Conservation (phyloP, 2,329 filamentous ascomycete genomes). For the Orbilia ellipsospora region DNA sequence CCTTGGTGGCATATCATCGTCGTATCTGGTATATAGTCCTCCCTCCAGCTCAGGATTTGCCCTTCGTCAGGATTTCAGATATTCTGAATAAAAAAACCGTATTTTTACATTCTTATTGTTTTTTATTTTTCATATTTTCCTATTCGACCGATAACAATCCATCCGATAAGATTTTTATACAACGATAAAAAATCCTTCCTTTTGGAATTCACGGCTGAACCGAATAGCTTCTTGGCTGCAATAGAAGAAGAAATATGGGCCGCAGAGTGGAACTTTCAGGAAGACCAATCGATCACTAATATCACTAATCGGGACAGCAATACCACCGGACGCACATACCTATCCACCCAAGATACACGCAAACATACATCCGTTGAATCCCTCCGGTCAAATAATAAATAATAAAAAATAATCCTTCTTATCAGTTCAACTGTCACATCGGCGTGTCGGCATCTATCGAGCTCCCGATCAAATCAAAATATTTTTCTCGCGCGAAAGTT, state of each 20-base stretch:
- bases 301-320: no score
- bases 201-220: slow-evolving; percentile 2
- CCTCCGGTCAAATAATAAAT: slow-evolving; percentile 21
- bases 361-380: slow-evolving; percentile 17
- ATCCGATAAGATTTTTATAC: no score
- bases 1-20: background rate
- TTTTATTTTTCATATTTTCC: background rate
- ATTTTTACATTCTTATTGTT: background rate
- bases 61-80: no score
- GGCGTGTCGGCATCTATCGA: slow-evolving; percentile 24
- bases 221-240: background rate
- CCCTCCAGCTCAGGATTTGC: no score
- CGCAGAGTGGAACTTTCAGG: slow-evolving; percentile 20
- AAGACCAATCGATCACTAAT: slow-evolving; percentile 49
- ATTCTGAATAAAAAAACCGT: no score
- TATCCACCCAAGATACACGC: background rate
- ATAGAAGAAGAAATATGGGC: background rate
- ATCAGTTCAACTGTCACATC: background rate
- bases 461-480: slow-evolving; percentile 11
- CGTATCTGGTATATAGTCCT: no score
- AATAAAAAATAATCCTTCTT: background rate
- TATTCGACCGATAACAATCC: background rate
- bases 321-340: no score
- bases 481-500: background rate
- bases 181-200: background rate